These are phyloP conservation scores for Plasmodium blacklocki DNA, from an alignment of 169 alveolate species.

Conservation along the genomic window DNA sequence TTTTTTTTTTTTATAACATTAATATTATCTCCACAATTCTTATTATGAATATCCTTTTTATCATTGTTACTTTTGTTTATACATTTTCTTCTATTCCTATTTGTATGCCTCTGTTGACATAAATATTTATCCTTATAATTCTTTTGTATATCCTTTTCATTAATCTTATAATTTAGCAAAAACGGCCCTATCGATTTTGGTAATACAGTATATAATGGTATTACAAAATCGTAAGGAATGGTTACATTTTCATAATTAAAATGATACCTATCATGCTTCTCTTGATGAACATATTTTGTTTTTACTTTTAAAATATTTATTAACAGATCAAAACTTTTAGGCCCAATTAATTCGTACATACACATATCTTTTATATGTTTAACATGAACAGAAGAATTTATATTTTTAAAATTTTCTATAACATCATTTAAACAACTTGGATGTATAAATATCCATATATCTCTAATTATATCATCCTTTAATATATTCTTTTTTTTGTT, in stretches of 20 bases:
- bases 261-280: slow-evolving; percentile 17
- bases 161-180: slow-evolving; percentile 21
- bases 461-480: slow-evolving; percentile 29
- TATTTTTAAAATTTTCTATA: slow-evolving; percentile 10
- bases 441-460: slow-evolving; percentile 64
- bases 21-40: background rate
- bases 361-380: slow-evolving; percentile 70
- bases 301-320: slow-evolving; percentile 50
- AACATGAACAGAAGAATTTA: slow-evolving; percentile 11
- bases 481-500: background rate
- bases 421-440: slow-evolving; percentile 41
- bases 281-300: slow-evolving; percentile 16
- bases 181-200: slow-evolving; percentile 57
- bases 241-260: slow-evolving; percentile 46
- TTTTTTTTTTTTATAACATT: background rate
- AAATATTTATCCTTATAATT: background rate
- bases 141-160: background rate
- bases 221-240: slow-evolving; percentile 59
- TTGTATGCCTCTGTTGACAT: no score
- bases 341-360: slow-evolving; percentile 69
- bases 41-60: background rate
- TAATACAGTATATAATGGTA: slow-evolving; percentile 54
- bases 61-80: background rate
- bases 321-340: slow-evolving; percentile 33
- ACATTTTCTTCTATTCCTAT: no score